These are phyloP conservation scores for Lachancea meyersii DNA, from an alignment of 805 yeast genomes.

Conservation along the genomic window DNA sequence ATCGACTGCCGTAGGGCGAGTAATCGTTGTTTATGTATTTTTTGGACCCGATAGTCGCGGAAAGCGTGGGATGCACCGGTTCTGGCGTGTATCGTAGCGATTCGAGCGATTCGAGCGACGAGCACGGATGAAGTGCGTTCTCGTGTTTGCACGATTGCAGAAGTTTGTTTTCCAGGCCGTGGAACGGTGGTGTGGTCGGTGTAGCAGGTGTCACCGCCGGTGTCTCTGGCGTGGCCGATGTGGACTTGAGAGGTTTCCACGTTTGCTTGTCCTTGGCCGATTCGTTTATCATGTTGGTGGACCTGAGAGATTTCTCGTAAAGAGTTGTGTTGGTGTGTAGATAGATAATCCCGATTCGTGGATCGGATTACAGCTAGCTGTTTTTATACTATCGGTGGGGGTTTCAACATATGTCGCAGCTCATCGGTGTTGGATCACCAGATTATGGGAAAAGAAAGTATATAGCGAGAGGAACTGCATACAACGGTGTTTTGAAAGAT, in stretches of 20 bases:
- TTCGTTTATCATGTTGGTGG: constrained; percentile 10
- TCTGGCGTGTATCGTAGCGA: constrained; percentile 12
- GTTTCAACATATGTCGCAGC: too few species aligned
- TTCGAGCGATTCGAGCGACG: constrained; percentile 23
- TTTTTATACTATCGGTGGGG: too few species aligned
- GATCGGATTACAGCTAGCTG: too few species aligned
- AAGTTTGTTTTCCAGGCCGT: constrained; percentile 3
- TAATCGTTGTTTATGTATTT: constrained; percentile 7
- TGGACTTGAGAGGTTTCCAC: background rate
- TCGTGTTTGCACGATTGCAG: constrained; percentile 7
- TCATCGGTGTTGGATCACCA: background rate
- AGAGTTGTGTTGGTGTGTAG: background rate
- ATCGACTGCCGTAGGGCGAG: constrained; percentile 5
- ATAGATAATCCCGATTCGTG: too few species aligned
- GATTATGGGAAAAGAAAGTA: background rate
- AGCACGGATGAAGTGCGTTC: constrained; percentile 17
- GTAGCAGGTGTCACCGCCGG: constrained; percentile 4
- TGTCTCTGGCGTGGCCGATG: background rate
- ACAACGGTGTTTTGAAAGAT: too few species aligned
- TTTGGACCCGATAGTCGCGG: background rate
- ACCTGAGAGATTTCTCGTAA: background rate
- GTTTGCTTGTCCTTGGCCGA: background rate
- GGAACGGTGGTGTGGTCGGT: constrained; percentile 5
- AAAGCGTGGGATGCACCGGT: background rate
- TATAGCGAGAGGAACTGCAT: background rate